Evolutionary conservation across 1,284 basidiomycete species (phyloP), one percentile per base, ranked within the genome.

Genomic region (Tilletiopsis washingtonensis): DNA sequence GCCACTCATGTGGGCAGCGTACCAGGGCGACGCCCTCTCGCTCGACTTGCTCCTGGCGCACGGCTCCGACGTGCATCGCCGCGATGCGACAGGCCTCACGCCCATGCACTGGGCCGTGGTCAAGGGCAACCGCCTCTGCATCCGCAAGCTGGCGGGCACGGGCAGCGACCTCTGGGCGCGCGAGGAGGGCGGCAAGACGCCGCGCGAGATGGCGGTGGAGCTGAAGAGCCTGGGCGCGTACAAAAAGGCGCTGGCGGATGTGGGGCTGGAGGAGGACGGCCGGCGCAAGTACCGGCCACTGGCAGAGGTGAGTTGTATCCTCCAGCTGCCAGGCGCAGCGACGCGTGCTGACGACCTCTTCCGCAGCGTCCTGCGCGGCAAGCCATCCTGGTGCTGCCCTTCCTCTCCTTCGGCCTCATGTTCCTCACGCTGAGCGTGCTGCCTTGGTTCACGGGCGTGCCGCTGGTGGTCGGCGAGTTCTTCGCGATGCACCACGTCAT

Each of bases 21-120:
- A 97, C 76, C 94, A 98, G 73, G 93, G 93, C 40, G 94, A 99
- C 67, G 91, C 89, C 1, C 81, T 98, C 20, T 91, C 87, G 0
- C 89, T 98, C 2, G 89, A 96, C 57, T 76, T 98, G 27, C 76
- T 99, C 17, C 79, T 99, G 46, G 82, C 84, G 50, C 88, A 93
- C 61, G 90, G 90, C 6, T 89, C 91, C 2, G 85, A 82, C 49
- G 78, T 85, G 1, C 81, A 82, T 55, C 76, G 84, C 4, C 79
- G 80, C 36, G 94, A 98, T 71, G 84, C 87, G 56, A 76, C 81
- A 0, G 91, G 91, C 0, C 79, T 99, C 47, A 83, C 89, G 0
- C 89, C 94, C 0, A 78, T 98, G 45, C 94, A 99, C 72, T 99
- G 94, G 94, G 91, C 91, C 1, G 91, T 94, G n/a, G 93, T 98